A percentile compares a stretch with the other conserved stretches of the same genome.
Conservation (phyloP, 1,139 yeast genomes). For the Taphrina deformans region DNA sequence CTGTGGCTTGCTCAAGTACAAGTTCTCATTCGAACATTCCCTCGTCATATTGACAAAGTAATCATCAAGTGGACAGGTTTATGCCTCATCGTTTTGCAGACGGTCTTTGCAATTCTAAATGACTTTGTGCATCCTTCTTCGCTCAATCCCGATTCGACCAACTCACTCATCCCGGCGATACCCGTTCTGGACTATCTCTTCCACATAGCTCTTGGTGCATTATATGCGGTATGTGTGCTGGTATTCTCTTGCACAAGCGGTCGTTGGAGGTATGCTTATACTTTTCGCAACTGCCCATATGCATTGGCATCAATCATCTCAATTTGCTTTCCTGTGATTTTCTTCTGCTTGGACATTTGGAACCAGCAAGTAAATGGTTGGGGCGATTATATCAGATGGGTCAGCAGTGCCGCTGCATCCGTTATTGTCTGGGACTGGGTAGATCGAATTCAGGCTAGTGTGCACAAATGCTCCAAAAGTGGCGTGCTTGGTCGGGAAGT, state of each 20-base stretch:
- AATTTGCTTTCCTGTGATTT: slow-evolving; percentile 65
- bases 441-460: slow-evolving; percentile 62
- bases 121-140: slow-evolving; percentile 37
- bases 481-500: slow-evolving; percentile 80
- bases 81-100: slow-evolving; percentile 52
- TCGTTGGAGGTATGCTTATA: slow-evolving; percentile 52
- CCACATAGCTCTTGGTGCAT: slow-evolving; percentile 69
- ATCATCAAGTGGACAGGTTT: slow-evolving; percentile 65
- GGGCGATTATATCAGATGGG: slow-evolving; percentile 73
- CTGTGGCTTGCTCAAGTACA: slow-evolving; percentile 68
- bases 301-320: slow-evolving; percentile 61
- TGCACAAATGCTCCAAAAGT: slow-evolving; percentile 66
- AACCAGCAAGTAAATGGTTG: slow-evolving; percentile 69
- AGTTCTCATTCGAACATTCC: slow-evolving; percentile 68
- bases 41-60: slow-evolving; percentile 69
- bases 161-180: slow-evolving; percentile 49
- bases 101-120: slow-evolving; percentile 40
- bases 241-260: slow-evolving; percentile 61
- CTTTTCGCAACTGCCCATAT: slow-evolving; percentile 54
- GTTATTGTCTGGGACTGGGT: slow-evolving; percentile 90
- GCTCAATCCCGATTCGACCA: slow-evolving; percentile 19
- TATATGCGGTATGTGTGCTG: slow-evolving; percentile 67
- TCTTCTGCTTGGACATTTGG: slow-evolving; percentile 76
- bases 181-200: slow-evolving; percentile 80
- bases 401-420: slow-evolving; percentile 46